Evolutionary conservation across 1,284 basidiomycete genomes (phyloP), one percentile per base, ranked within the genome.

Genomic region (Ganoderma resinaceum): DNA sequence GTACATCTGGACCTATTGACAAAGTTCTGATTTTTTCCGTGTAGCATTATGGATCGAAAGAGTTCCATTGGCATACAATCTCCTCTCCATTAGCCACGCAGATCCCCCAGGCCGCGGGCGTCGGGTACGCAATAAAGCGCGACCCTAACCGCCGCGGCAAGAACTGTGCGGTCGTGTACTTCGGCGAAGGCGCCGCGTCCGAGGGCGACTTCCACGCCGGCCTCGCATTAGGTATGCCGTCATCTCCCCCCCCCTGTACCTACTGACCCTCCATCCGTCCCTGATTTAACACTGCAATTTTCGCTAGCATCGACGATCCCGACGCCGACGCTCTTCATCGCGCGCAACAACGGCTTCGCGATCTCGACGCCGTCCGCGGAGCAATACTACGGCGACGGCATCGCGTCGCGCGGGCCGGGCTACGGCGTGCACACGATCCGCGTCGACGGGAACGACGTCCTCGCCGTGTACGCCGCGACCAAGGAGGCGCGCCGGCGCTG

Each of bases 41-140:
- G 61, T 66, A 94, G 93, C 96, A 98, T 78, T 96, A 96, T 79
- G 94, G 95, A 9, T 95, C 95, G 5, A 86, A 87, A 1, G 82
- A 90, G 67, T 88, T 93, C 72, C 95, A 97, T 78, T 97, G 97
- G 78, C 95, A 97, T 80, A 95, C 94, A 37, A 97, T 98, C 71
- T 97, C 96, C 4, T 96, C 94, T 12, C 94, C 96, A 0, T 85
- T 98, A n/a, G 95, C 93, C 1, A 98, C 96, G 0, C 96, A 98
- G 81, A 96, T 98, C 72, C 97, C 96, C 0, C 96, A 98, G 81
- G 97, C 96, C 8, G 96, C 96, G 0, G 97, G 97, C 6, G 95
- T 97, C 5, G 96, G 89, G 0, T 98, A 94, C 78, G 95, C 96
- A 1, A 84, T 98, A 65, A 94, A 93, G 77, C 88, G 95, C 4